A percentile compares a stretch with the other conserved stretches of the same genome.
phyloP scores from a whole-genome alignment of 2,329 filamentous ascomycete genomes.

The Pyrenochaeta sp. region DNA sequence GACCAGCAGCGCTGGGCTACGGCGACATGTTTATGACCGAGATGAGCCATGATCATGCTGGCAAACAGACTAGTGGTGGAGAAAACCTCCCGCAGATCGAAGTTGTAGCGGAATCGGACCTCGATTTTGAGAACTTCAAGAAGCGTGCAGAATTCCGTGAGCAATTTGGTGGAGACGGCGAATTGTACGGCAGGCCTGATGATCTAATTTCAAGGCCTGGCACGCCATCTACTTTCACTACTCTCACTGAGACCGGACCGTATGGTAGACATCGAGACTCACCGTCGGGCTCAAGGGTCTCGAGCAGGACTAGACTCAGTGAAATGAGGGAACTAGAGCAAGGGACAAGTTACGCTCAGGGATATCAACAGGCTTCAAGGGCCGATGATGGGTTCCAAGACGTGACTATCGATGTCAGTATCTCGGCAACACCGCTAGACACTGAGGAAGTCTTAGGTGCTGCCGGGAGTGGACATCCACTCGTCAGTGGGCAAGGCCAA shows the following conservation, averaged over 20 bases:
- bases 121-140: conserved; percentile 92
- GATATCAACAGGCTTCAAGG: conserved; percentile 32
- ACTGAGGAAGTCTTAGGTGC: conserved; percentile 28
- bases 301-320: conserved; percentile 31
- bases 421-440: conserved; percentile 32
- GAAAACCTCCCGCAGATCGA: conserved; percentile 71
- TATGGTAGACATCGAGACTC: conserved; percentile 19
- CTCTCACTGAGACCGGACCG: conserved; percentile 28
- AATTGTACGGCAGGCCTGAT: conserved; percentile 63
- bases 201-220: conserved; percentile 60
- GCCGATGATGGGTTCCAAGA: conserved; percentile 24
- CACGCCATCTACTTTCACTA: conserved; percentile 41
- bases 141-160: conserved; percentile 86
- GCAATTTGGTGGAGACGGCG: conserved; percentile 77
- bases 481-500: conserved; percentile 16
- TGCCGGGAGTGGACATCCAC: conserved; percentile 23
- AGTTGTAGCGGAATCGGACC: conserved; percentile 81
- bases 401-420: conserved; percentile 29
- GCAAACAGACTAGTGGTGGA: conserved; percentile 50
- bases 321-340: conserved; percentile 25
- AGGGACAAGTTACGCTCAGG: conserved; percentile 35
- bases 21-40: conserved; percentile 82
- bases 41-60: conserved; percentile 69
- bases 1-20: conserved; percentile 69
- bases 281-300: conserved; percentile 18